Evolutionary conservation across 2,329 filamentous ascomycete genomes (phyloP), one percentile per base, ranked within the genome.

Genomic region (Dactylellina cionopaga): DNA sequence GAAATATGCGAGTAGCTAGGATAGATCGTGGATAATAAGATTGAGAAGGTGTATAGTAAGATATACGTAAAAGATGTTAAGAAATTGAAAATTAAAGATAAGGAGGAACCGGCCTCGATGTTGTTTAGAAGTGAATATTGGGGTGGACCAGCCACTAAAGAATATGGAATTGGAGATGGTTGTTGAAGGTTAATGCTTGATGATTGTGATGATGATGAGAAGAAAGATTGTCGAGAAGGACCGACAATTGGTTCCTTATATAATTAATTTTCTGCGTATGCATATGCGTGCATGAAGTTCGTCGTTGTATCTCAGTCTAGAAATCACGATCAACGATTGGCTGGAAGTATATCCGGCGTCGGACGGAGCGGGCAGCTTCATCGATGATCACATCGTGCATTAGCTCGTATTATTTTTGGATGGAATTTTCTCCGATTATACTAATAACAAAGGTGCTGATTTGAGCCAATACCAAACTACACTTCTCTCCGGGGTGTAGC

Each of bases 51-150:
- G 41, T 46, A 41, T 59, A 59, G 47, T 59, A 59, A 24, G 55
- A 41, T 35, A 44, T 46, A 59, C 51, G 51, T 55, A 55, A 55
- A 41, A 41, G 51, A 55, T 35, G 51, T 55, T 55, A 55, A 55
- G 41, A 25, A n/a, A n/a, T n/a, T n/a, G n/a, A n/a, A n/a, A n/a
- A n/a, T n/a, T 35, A 35, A 6, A 15, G 19, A 41, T 27, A 55
- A 55, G 41, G 51, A 55, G 51, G 51, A 55, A 55, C 51, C 51
- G 39, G 51, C 51, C 51, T 41, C 51, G 51, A 17, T 39, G 41
- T 55, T 55, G n/a, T n/a, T 55, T 22, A 58, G 41, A 59, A 59
- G 19, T 11, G 55, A 59, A 59, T 15, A 59, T n/a, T 41, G 15
- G 27, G 31, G 55, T 59, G 55, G 55, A 44, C 39, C 55, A 35